A percentile compares a stretch with the other conserved stretches of the same genome.
phyloP scores from a whole-genome alignment of 345 rosid genomes.

The Heritiera fomes region DNA sequence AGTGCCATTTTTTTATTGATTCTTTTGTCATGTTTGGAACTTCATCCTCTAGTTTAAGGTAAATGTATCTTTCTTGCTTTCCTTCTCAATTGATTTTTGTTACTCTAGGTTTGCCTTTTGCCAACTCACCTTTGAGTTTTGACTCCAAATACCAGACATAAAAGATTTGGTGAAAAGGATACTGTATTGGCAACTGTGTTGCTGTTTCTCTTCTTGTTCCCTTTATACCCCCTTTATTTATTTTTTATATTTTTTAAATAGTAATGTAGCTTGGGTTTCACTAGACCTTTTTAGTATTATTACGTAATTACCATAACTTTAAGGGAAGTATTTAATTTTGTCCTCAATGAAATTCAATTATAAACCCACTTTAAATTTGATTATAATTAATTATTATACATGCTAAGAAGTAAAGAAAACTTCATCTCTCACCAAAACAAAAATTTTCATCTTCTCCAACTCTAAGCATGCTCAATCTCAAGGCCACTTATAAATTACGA shows the following conservation, averaged over 20 bases:
- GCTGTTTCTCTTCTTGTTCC: neutral
- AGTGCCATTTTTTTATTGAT: constrained; percentile 51
- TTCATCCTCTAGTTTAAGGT: constrained; percentile 23
- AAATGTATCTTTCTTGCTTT: constrained; percentile 21
- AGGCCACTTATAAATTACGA: neutral
- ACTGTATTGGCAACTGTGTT: constrained; percentile 7
- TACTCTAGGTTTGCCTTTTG: constrained; percentile 17
- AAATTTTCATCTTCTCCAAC: neutral
- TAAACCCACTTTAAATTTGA: neutral
- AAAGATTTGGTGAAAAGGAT: constrained; percentile 17
- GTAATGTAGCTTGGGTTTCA: neutral
- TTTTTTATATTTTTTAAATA: neutral
- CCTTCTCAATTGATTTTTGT: constrained; percentile 23
- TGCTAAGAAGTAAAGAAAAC: neutral
- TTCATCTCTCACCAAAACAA: too few relatives aligned
- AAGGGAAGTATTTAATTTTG: neutral
- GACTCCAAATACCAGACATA: constrained; percentile 13
- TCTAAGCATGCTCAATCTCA: neutral
- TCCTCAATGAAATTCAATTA: neutral
- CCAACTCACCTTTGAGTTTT: constrained; percentile 6
- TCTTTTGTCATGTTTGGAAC: constrained; percentile 45
- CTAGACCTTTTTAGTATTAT: neutral
- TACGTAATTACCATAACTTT: neutral
- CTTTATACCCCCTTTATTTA: neutral
- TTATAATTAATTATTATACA: neutral